Evolutionary conservation across 1,284 basidiomycete species (phyloP), one percentile per base, ranked within the genome.

Genomic region (Boletus holoroseus): DNA sequence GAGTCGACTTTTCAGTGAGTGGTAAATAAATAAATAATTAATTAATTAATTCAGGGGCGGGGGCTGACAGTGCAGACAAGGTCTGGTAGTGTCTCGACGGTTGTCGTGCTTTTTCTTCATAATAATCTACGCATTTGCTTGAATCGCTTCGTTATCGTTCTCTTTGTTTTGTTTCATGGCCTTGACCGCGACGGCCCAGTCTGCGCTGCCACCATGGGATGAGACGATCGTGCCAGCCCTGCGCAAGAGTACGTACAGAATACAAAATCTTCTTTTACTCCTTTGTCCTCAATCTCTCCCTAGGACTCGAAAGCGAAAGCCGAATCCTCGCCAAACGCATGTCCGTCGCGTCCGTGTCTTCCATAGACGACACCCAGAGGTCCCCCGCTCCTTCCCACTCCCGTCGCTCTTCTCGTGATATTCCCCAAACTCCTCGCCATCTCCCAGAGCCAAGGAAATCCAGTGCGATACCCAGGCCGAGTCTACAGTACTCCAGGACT

Each of bases 281-380:
- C 36, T n/a, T 28, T 32, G 31, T 27, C 26, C 13, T 41, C 44
- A 36, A 28, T 39, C 59, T 50, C 39, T 57, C 49, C 50, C 22
- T 59, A 89, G 87, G 86, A 51, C 76, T 89, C 16, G 80, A 89
- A 68, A 76, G 72, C 56, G 86, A 89, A 71, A 87, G 85, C 60
- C 76, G 79, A 37, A 79, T 79, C 16, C 73, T 89, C 53, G 74
- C 87, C 31, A 82, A 79, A 58, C 81, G 86, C 53, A 80, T 89
- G 65, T 88, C 86, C 47, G 77, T 82, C 54, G 75, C 83, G 27
- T 87, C 86, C 42, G 73, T 86, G 44, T 71, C 74, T 18, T 81
- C 82, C 5, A 37, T 59, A n/a, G 74, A 73, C 60, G 76, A 76
- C 48, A 59, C 68, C 6, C 61, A 57, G 27, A 44, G 50, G 27